Evolutionary conservation across 768 basidiomycete genomes (phyloP).

Genomic region (Neoboletus subvelutipes): DNA sequence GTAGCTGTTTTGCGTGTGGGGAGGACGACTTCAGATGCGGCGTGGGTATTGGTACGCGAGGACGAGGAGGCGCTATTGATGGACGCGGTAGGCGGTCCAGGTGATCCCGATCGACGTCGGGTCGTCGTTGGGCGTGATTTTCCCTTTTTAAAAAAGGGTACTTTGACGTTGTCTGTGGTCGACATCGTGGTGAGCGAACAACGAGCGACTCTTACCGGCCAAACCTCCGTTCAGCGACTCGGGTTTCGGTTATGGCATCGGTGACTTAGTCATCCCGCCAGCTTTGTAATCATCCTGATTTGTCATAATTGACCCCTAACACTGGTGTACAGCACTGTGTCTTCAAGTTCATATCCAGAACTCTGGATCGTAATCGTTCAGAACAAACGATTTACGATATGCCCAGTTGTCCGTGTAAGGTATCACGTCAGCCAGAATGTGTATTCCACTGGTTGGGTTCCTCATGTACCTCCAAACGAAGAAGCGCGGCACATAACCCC

Average conservation of each 20-base stretch:
- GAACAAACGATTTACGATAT: neutral
- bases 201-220: neutral
- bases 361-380: neutral
- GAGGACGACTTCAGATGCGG: slow-evolving; percentile 65
- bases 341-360: neutral
- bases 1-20: slow-evolving; percentile 66
- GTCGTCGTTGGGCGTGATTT: slow-evolving; percentile 73
- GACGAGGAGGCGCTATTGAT: slow-evolving; percentile 24
- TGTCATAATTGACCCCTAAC: slow-evolving; percentile 14
- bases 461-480: neutral
- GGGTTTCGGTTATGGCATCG: neutral
- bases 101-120: slow-evolving; percentile 71
- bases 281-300: slow-evolving; percentile 12
- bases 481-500: neutral
- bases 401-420: neutral
- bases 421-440: neutral
- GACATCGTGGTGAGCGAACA: slow-evolving; percentile 28
- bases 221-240: neutral
- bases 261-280: slow-evolving; percentile 18
- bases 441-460: neutral
- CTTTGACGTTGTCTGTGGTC: slow-evolving; percentile 43
- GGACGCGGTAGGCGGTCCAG: slow-evolving; percentile 38
- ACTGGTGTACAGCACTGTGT: too few species aligned
- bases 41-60: slow-evolving; percentile 14
- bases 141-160: slow-evolving; percentile 89